Percentiles rank a stretch among this genome's conserved stretches.
These are phyloP conservation scores for Botrytis fabae DNA, from an alignment of 2,329 filamentous ascomycete genomes.

Conservation along the genomic window DNA sequence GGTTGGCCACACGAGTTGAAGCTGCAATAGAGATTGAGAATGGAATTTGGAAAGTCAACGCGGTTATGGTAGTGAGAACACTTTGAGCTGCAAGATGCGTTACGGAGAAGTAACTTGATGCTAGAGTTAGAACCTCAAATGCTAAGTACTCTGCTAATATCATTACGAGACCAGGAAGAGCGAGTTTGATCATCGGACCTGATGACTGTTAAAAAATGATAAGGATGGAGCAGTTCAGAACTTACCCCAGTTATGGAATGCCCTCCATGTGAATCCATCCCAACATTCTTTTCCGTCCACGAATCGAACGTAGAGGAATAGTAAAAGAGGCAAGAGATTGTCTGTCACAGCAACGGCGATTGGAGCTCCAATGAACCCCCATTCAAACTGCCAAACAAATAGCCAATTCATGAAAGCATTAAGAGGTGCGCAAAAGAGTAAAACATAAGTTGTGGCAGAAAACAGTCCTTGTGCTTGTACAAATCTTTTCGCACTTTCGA, in stretches of 20 bases:
- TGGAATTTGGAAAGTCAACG: conserved; percentile 85
- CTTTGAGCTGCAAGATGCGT: conserved; percentile 85
- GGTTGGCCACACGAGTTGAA: conserved; percentile 84
- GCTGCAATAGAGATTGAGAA: conserved; percentile 89
- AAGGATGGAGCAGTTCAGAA: not conserved
- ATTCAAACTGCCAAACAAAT: conserved; percentile 69
- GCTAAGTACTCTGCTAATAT: conserved; percentile 91
- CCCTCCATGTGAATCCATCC: conserved; percentile 72
- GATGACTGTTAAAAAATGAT: conserved; percentile 32
- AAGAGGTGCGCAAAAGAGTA: conserved; percentile 72
- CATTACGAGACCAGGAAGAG: conserved; percentile 88
- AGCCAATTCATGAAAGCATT: conserved; percentile 79
- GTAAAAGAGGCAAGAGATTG: conserved; percentile 69
- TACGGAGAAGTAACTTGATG: conserved; percentile 75
- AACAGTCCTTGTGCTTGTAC: conserved; percentile 82
- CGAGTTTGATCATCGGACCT: conserved; percentile 78
- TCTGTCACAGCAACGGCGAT: conserved; percentile 76
- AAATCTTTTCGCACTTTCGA: conserved; percentile 77
- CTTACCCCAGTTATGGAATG: conserved; percentile 68
- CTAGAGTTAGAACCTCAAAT: conserved; percentile 88
- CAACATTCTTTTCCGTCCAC: conserved; percentile 74
- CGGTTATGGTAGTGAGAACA: conserved; percentile 74
- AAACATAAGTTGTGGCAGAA: conserved; percentile 74
- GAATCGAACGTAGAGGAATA: conserved; percentile 73
- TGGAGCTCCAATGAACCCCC: conserved; percentile 77